phyloP scores from a whole-genome alignment of 208 protist genomes.

The Polymyxa betae region DNA sequence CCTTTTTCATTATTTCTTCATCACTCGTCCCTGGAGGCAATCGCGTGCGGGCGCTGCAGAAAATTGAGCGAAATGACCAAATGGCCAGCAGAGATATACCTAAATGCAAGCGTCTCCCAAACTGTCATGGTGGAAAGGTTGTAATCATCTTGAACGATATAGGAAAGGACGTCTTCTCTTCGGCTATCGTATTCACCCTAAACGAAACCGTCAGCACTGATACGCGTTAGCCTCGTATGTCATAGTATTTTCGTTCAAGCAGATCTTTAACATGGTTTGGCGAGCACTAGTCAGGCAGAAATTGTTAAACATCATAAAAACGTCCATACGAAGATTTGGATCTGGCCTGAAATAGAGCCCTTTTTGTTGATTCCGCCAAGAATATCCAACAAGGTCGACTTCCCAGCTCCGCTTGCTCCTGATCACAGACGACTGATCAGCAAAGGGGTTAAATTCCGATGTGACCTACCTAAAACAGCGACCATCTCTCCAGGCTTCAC shows the following conservation, averaged over 20 bases:
- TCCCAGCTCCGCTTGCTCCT: slow-evolving; percentile 27
- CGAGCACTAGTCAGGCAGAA: too few species aligned
- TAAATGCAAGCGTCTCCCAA: slow-evolving; percentile 35
- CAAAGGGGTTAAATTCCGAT: background rate
- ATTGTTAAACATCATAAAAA: too few species aligned
- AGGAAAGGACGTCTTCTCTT: background rate
- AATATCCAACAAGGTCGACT: slow-evolving; percentile 48
- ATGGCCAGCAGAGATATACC: background rate
- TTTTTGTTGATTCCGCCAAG: slow-evolving; percentile 52
- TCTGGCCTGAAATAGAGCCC: background rate
- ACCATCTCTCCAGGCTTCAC: slow-evolving; percentile 24
- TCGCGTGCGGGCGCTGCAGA: slow-evolving; percentile 13
- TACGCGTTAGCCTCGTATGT: background rate
- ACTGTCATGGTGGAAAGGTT: slow-evolving; percentile 41
- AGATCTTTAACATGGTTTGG: too few species aligned
- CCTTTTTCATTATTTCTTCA: background rate
- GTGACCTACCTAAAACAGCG: slow-evolving; percentile 12
- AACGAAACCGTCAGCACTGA: background rate
- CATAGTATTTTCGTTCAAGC: too few species aligned
- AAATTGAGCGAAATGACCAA: background rate
- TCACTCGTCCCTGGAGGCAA: background rate
- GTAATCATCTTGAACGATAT: slow-evolving; percentile 50
- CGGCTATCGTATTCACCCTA: background rate
- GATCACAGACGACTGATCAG: background rate
- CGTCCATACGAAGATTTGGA: background rate